These are phyloP conservation scores for Gnomoniopsis smithogilvyi DNA, from an alignment of 2,329 filamentous ascomycete species.

Conservation along the genomic window DNA sequence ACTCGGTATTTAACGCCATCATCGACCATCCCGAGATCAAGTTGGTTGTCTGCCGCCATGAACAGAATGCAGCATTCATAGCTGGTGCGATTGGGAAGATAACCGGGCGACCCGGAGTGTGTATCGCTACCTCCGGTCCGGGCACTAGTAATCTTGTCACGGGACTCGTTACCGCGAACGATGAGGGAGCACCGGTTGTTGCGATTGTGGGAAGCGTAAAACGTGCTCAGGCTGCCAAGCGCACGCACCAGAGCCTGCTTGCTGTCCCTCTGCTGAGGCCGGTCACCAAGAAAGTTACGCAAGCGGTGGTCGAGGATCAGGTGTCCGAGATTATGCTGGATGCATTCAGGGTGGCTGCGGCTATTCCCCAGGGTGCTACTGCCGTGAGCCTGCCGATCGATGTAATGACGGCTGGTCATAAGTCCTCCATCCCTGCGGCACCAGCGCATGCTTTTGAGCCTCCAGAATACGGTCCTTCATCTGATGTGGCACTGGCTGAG, in stretches of 20 bases:
- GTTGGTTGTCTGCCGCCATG: constrained; percentile 44
- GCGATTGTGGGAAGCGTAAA: constrained; percentile 46
- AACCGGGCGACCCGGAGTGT: constrained; percentile 42
- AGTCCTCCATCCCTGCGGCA: constrained; percentile 33
- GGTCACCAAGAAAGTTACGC: constrained; percentile 38
- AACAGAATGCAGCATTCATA: constrained; percentile 49
- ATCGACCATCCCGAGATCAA: constrained; percentile 43
- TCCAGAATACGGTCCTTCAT: constrained; percentile 37
- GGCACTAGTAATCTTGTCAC: constrained; percentile 45
- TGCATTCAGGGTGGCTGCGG: constrained; percentile 39
- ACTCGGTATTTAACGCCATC: constrained; percentile 44
- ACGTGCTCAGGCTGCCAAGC: constrained; percentile 38
- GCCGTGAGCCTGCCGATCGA: constrained; percentile 43
- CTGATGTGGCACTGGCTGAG: constrained; percentile 26
- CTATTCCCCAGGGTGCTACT: constrained; percentile 38
- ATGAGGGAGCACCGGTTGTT: constrained; percentile 44
- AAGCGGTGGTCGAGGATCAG: constrained; percentile 43
- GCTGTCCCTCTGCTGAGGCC: constrained; percentile 40
- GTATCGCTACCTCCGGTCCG: constrained; percentile 44
- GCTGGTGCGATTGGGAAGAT: constrained; percentile 43
- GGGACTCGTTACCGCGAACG: constrained; percentile 43
- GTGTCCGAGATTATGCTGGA: constrained; percentile 43
- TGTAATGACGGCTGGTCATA: constrained; percentile 36
- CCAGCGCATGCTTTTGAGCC: constrained; percentile 35
- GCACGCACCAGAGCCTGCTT: constrained; percentile 44